Conservation (phyloP, 371 early-diverging fungal species). For the Parasitella parasitica region DNA sequence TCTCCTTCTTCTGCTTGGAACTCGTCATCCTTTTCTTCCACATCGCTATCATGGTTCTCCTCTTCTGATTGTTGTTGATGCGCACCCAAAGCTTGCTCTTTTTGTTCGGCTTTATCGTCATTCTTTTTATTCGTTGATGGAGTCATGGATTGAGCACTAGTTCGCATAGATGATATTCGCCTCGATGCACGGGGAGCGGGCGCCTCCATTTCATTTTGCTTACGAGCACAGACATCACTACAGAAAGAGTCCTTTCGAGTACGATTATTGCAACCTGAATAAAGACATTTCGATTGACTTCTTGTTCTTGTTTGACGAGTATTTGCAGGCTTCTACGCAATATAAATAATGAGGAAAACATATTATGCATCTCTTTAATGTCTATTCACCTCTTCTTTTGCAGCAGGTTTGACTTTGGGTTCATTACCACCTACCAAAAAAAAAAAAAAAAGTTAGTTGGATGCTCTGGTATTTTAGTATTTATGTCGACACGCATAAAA, state of each 20-base stretch:
- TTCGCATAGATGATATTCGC: not conserved
- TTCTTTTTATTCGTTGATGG: not conserved
- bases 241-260: slow-evolving; percentile 46
- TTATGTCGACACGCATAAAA: not conserved
- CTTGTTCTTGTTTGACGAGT: slow-evolving; percentile 18
- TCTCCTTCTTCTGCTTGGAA: not conserved
- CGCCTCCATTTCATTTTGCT: not conserved
- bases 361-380: not conserved
- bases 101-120: not conserved
- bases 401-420: not conserved
- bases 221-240: slow-evolving; percentile 44
- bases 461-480: not conserved
- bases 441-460: not conserved
- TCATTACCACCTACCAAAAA: not conserved
- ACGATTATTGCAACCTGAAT: slow-evolving; percentile 31
- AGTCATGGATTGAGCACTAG: not conserved
- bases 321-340: not conserved
- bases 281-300: slow-evolving; percentile 31
- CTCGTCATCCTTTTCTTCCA: not conserved
- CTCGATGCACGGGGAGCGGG: not conserved
- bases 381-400: not conserved
- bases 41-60: not conserved
- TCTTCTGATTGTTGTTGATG: too few relatives aligned
- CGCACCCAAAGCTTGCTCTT: not conserved
- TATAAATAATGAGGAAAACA: not conserved